Evolutionary conservation across 148 eudicot genomes (phyloP), one percentile per base, ranked within the genome.

Genomic region (Talinum fruticosum): DNA sequence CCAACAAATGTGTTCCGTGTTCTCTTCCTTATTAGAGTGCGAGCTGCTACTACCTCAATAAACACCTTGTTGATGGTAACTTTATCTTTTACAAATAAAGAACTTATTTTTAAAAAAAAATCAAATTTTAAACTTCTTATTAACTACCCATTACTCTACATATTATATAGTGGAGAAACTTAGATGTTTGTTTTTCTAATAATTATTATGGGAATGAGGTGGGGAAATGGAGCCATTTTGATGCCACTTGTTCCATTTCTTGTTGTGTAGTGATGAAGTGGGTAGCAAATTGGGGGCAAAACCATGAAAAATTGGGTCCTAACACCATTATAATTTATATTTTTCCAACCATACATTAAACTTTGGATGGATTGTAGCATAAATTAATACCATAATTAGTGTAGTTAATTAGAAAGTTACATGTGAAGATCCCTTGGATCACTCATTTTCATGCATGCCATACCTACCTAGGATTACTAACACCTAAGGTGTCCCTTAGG

Each of bases 361-460:
- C 64, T 57, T 2, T 57, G 6, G n/a, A 4, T 23, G n/a, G 26
- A 57, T n/a, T 12, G 16, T 7, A 0, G 4, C 4, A 0, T n/a
- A n/a, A n/a, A n/a, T n/a, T n/a, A n/a, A n/a, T n/a, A n/a, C n/a
- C n/a, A n/a, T n/a, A n/a, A n/a, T n/a, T n/a, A n/a, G n/a, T n/a
- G n/a, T n/a, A 41, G 54, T 13, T 51, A 18, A 51, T 51, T 51
- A 51, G n/a, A 51, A 3, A 59, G 29, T 8, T 59, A 59, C 29
- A 59, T 59, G 64, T 59, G 64, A 1, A 23, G 4, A 59, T 59
- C 64, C 64, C 64, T 59, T 24, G 64, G 64, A 8, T 59, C 64
- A 59, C 64, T 59, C 64, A 59, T 23, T 59, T 59, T 59, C 64
- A 59, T 59, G 64, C 64, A 59, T 59, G 64, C 64, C 1, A 57